phyloP scores from a whole-genome alignment of 768 basidiomycete species.

The Suillus spraguei region DNA sequence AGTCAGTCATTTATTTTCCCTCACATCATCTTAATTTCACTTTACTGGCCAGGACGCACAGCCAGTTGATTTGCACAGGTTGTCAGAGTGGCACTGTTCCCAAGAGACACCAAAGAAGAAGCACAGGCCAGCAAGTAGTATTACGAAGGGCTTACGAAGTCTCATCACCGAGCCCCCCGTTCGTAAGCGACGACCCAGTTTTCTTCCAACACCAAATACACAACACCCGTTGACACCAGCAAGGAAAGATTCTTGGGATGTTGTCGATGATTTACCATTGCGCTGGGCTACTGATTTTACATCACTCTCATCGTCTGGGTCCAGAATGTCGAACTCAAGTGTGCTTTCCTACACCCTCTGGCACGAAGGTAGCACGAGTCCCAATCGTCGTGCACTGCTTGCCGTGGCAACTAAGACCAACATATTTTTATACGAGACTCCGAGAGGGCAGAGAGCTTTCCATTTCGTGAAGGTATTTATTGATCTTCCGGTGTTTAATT shows the following conservation, averaged over 20 bases:
- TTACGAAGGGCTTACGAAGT: slow-evolving; percentile 66
- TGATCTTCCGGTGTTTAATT: background rate
- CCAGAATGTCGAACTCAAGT: slow-evolving; percentile 58
- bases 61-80: slow-evolving; percentile 61
- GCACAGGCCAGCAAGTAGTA: slow-evolving; percentile 56
- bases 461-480: slow-evolving; percentile 72
- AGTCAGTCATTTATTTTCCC: slow-evolving; percentile 14
- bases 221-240: slow-evolving; percentile 30
- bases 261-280: slow-evolving; percentile 71
- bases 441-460: slow-evolving; percentile 81
- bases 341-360: slow-evolving; percentile 72
- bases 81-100: slow-evolving; percentile 47
- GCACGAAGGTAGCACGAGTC: slow-evolving; percentile 53
- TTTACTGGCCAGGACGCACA: slow-evolving; percentile 46
- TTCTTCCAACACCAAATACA: slow-evolving; percentile 31
- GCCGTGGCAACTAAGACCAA: slow-evolving; percentile 76
- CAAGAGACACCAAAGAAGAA: slow-evolving; percentile 48
- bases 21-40: slow-evolving; percentile 12
- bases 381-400: slow-evolving; percentile 53
- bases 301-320: slow-evolving; percentile 69
- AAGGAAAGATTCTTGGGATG: slow-evolving; percentile 64
- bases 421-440: slow-evolving; percentile 80
- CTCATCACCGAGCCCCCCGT: slow-evolving; percentile 49
- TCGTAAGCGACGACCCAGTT: slow-evolving; percentile 30
- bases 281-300: slow-evolving; percentile 90